phyloP scores from a whole-genome alignment of 1,284 basidiomycete genomes.

The Ceratobasidium sp. region DNA sequence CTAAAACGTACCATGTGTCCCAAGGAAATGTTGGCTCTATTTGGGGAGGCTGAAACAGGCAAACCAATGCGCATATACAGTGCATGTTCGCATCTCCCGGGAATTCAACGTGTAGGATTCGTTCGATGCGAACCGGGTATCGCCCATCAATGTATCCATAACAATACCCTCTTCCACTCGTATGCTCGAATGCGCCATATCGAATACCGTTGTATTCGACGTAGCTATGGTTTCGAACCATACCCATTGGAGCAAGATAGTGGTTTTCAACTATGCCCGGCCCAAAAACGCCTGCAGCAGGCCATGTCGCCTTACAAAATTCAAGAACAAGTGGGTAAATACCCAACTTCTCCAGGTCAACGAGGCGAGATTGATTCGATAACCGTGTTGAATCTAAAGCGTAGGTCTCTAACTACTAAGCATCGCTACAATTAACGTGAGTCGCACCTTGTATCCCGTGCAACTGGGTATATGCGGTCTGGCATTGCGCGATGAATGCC shows the following conservation, averaged over 20 bases:
- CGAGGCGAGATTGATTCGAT: constrained; percentile 13
- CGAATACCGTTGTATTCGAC: constrained; percentile 21
- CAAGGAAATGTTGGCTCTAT: constrained; percentile 10
- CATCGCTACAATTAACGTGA: background rate
- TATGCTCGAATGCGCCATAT: constrained; percentile 14
- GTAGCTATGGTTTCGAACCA: constrained; percentile 40
- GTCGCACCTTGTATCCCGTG: constrained; percentile 19
- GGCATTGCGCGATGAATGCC: constrained; percentile 25
- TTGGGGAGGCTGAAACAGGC: background rate
- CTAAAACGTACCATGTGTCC: constrained; percentile 8
- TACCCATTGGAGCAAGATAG: constrained; percentile 23
- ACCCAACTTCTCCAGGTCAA: background rate
- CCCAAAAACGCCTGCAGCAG: constrained; percentile 31
- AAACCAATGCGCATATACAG: background rate
- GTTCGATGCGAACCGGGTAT: constrained; percentile 17
- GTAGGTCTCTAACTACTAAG: background rate
- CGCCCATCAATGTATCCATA: constrained; percentile 32
- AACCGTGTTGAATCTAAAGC: constrained; percentile 1
- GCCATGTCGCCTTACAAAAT: constrained; percentile 26
- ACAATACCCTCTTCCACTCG: constrained; percentile 20
- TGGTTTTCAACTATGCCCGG: background rate
- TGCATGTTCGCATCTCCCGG: background rate
- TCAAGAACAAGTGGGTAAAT: background rate
- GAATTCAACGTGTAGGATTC: constrained; percentile 3
- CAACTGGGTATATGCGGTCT: constrained; percentile 9